phyloP scores from a whole-genome alignment of 345 rosid genomes.

The Gossypium sturtianum region DNA sequence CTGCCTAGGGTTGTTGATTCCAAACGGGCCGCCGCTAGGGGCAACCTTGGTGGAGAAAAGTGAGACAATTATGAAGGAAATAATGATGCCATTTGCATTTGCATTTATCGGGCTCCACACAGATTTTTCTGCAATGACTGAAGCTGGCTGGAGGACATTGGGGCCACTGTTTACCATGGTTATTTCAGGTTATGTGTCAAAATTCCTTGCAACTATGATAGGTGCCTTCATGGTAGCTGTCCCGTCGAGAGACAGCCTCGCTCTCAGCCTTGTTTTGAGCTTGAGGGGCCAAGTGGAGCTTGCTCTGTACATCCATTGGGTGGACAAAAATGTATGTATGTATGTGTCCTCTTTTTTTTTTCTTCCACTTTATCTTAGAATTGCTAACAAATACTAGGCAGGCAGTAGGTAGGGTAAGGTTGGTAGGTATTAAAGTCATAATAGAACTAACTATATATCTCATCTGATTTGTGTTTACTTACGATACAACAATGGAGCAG shows the following conservation, averaged over 20 bases:
- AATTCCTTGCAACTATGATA: constrained; percentile 24
- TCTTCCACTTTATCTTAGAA: too few species aligned
- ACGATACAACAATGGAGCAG: constrained; percentile 17
- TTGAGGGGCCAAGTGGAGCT: constrained; percentile 66
- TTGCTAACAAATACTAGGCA: too few species aligned
- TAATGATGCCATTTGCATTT: constrained; percentile 57
- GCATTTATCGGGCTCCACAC: constrained; percentile 46
- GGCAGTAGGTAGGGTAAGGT: too few species aligned
- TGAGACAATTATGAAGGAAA: neutral
- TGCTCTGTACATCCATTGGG: constrained; percentile 47
- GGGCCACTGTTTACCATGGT: constrained; percentile 39
- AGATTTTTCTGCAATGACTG: constrained; percentile 33
- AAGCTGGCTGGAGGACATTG: constrained; percentile 35
- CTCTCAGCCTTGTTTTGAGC: constrained; percentile 55
- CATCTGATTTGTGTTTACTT: too few species aligned
- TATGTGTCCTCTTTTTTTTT: too few species aligned
- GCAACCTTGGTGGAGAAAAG: neutral
- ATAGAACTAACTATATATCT: too few species aligned
- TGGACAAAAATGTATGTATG: constrained; percentile 53
- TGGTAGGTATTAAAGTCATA: too few species aligned
- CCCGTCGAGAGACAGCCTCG: constrained; percentile 49
- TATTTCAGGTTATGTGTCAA: constrained; percentile 33
- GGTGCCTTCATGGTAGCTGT: constrained; percentile 28
- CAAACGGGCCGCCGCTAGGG: constrained; percentile 3
- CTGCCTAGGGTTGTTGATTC: constrained; percentile 2